A percentile compares a stretch with the other conserved stretches of the same genome.
Evolutionary conservation across 1,139 yeast genomes (phyloP).

Genomic region (Debaryomyces psychrophilus): DNA sequence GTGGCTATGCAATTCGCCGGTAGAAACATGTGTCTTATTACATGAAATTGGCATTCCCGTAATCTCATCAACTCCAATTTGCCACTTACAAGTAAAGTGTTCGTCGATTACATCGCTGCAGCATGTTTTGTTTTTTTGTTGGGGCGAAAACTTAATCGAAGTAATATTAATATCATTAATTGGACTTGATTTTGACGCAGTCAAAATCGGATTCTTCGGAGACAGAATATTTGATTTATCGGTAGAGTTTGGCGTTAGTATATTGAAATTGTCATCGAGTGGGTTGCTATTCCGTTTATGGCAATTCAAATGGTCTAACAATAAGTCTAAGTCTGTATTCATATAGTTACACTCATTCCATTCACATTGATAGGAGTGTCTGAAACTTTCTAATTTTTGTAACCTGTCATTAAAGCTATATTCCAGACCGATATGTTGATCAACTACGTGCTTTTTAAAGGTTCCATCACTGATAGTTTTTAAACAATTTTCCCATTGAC

Average conservation of each 20-base stretch:
- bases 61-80: conserved; percentile 30
- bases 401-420: conserved; percentile 14
- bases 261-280: conserved; percentile 9
- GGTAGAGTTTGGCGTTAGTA: conserved; percentile 22
- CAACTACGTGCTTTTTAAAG: conserved; percentile 59
- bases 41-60: conserved; percentile 50
- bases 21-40: conserved; percentile 45
- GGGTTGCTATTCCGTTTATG: conserved; percentile 35
- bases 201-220: conserved; percentile 12
- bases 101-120: conserved; percentile 22
- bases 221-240: conserved; percentile 18
- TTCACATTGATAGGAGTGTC: conserved; percentile 54
- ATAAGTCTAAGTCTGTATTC: conserved; percentile 51
- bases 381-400: conserved; percentile 5
- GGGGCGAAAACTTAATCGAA: conserved; percentile 38
- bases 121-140: conserved; percentile 17
- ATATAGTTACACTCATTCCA: conserved; percentile 71
- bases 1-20: conserved; percentile 72
- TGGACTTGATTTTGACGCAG: not conserved
- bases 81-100: conserved; percentile 51
- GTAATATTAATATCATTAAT: conserved; percentile 32
- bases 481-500: conserved; percentile 63
- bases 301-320: conserved; percentile 63
- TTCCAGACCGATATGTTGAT: conserved; percentile 54
- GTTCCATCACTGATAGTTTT: conserved; percentile 44